A percentile compares a stretch with the other conserved stretches of the same genome.
Conservation (phyloP, 2,329 filamentous ascomycete genomes). For the Penicillium sp. region DNA sequence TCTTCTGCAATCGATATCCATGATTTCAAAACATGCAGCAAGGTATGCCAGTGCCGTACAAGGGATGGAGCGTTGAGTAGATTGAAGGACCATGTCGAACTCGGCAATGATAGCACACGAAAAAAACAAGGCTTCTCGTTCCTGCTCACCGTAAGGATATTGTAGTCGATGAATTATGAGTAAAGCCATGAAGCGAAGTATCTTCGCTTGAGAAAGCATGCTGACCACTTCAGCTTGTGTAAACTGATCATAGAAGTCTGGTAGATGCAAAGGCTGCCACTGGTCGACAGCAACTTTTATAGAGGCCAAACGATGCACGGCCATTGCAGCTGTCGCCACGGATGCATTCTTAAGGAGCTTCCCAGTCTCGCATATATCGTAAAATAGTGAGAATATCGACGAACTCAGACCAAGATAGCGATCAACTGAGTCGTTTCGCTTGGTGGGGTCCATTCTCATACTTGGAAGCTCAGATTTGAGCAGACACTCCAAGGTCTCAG, state of each 20-base stretch:
- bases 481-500: slow-evolving; percentile 22
- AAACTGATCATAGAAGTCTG: slow-evolving; percentile 12
- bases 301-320: neutral
- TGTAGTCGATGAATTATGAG: slow-evolving; percentile 17
- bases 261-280: slow-evolving; percentile 11
- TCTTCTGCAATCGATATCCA: neutral
- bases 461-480: slow-evolving; percentile 13
- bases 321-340: neutral
- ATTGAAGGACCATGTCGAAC: slow-evolving; percentile 13
- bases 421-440: slow-evolving; percentile 10
- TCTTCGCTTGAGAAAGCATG: slow-evolving; percentile 16
- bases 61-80: slow-evolving; percentile 11
- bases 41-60: slow-evolving; percentile 15
- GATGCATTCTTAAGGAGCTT: neutral
- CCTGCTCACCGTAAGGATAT: slow-evolving; percentile 9
- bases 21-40: slow-evolving; percentile 16
- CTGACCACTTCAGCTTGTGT: slow-evolving; percentile 6
- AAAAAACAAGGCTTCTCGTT: slow-evolving; percentile 3
- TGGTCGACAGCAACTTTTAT: slow-evolving; percentile 2
- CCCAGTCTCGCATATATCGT: slow-evolving; percentile 15
- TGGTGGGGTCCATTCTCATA: slow-evolving; percentile 8
- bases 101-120: slow-evolving; percentile 12
- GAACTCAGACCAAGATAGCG: slow-evolving; percentile 21
- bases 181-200: slow-evolving; percentile 12
- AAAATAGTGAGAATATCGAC: slow-evolving; percentile 11